phyloP scores from a whole-genome alignment of 345 rosid species.

The Brassica cretica region DNA sequence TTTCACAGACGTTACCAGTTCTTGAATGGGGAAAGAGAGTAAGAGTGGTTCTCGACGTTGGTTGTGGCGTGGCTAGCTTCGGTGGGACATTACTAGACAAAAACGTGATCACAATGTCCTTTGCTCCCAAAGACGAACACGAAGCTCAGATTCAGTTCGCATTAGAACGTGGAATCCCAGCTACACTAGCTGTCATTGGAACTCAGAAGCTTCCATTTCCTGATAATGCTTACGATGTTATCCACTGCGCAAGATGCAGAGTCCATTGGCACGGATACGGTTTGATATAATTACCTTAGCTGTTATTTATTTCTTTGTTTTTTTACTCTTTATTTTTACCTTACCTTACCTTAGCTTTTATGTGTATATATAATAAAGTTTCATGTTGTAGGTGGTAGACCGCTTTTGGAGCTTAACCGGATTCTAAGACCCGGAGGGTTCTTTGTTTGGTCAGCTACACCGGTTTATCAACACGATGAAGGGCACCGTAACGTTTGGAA shows the following conservation, averaged over 20 bases:
- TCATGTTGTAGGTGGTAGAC: conserved; percentile 71
- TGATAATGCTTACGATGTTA: conserved; percentile 63
- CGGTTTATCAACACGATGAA: conserved; percentile 67
- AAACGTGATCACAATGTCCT: conserved; percentile 85
- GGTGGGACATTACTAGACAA: conserved; percentile 82
- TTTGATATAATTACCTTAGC: neutral
- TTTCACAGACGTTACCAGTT: conserved; percentile 55
- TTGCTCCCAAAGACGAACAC: conserved; percentile 97
- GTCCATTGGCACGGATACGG: conserved; percentile 74
- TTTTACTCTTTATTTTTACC: no score
- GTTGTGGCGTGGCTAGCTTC: conserved; percentile 92
- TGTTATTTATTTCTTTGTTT: neutral
- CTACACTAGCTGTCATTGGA: conserved; percentile 80
- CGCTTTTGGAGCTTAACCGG: conserved; percentile 85
- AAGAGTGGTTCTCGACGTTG: conserved; percentile 83
- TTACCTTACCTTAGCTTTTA: no score
- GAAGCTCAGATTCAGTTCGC: conserved; percentile 98
- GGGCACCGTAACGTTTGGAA: conserved; percentile 72
- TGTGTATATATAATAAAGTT: neutral
- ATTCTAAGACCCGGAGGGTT: conserved; percentile 90
- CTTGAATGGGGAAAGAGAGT: conserved; percentile 72
- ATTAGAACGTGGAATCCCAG: conserved; percentile 87
- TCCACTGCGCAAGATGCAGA: conserved; percentile 97
- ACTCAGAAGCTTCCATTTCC: conserved; percentile 77
- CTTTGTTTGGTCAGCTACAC: conserved; percentile 97